These are phyloP conservation scores for Corymbia maculata DNA, from an alignment of 345 rosid species.

Conservation along the genomic window DNA sequence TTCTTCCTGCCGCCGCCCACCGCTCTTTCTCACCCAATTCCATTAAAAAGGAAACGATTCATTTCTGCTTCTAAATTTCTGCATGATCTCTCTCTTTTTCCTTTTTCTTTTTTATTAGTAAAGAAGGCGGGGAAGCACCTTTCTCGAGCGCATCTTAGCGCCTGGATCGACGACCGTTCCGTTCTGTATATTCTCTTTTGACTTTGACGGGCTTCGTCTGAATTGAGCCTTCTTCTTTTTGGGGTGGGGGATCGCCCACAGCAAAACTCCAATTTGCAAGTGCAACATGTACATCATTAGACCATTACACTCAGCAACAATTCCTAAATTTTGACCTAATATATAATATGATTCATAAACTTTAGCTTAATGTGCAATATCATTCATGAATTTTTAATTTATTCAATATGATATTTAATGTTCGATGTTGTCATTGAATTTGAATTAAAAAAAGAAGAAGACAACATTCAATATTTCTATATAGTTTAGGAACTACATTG, in stretches of 20 bases:
- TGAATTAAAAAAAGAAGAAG: no score
- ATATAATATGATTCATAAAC: accelerated
- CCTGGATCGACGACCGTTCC: background rate
- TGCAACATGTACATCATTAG: background rate
- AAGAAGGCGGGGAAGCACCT: no score
- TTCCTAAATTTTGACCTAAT: accelerated
- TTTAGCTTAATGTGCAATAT: accelerated
- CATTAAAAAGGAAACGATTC: no score
- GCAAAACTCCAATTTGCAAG: background rate
- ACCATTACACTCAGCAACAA: accelerated
- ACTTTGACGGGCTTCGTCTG: background rate
- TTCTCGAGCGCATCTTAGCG: no score
- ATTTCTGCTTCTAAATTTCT: no score
- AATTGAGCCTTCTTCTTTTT: background rate
- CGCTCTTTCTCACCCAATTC: background rate
- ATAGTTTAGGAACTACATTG: accelerated
- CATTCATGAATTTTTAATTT: no score
- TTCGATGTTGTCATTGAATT: background rate
- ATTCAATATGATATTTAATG: accelerated
- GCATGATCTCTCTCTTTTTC: no score
- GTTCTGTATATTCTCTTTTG: background rate
- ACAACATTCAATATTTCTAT: background rate
- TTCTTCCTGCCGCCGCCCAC: background rate
- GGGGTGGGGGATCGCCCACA: no score
- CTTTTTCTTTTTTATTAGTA: no score